Evolutionary conservation across 805 yeast genomes (phyloP), one percentile per base, ranked within the genome.

Genomic region (Candida arabinofermentans): DNA sequence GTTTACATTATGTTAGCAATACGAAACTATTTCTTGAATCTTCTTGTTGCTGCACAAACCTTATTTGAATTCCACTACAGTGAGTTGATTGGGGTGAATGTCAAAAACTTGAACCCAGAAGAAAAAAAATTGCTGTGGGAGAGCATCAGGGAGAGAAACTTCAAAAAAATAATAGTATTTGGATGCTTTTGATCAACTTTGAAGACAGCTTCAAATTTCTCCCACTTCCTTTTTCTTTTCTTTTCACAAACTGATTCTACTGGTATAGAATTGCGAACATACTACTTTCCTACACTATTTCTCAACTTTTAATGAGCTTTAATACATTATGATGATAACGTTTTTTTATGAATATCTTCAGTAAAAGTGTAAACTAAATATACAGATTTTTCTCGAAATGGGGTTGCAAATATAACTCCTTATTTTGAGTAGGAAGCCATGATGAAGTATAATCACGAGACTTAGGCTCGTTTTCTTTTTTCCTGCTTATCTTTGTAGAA

Each of bases 401-500:
- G n/a, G n/a, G n/a, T n/a, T n/a, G n/a, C n/a, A n/a, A n/a, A n/a
- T n/a, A n/a, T n/a, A n/a, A n/a, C n/a, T n/a, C n/a, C n/a, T n/a
- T n/a, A n/a, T n/a, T n/a, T n/a, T n/a, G n/a, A n/a, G n/a, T n/a
- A n/a, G n/a, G n/a, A n/a, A n/a, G n/a, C n/a, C n/a, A n/a, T n/a
- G n/a, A n/a, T n/a, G n/a, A n/a, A n/a, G n/a, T n/a, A n/a, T n/a
- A n/a, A n/a, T n/a, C n/a, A n/a, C n/a, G 8, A 29, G 9, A 24
- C 14, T 37, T 37, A 72, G 53, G 63, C 71, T 57, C 69, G 75
- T 49, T 71, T 72, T 55, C 93, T 77, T 70, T 75, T 77, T 29
- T 72, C 74, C 55, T 77, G 74, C 35, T 76, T 65, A 57, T 79
- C 79, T 61, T 83, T 81, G 62, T 78, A 81, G 59, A 77, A 80